A percentile compares a stretch with the other conserved stretches of the same genome.
These are phyloP conservation scores for Scedosporium apiospermum DNA, from an alignment of 2,329 filamentous ascomycete species.

Conservation along the genomic window DNA sequence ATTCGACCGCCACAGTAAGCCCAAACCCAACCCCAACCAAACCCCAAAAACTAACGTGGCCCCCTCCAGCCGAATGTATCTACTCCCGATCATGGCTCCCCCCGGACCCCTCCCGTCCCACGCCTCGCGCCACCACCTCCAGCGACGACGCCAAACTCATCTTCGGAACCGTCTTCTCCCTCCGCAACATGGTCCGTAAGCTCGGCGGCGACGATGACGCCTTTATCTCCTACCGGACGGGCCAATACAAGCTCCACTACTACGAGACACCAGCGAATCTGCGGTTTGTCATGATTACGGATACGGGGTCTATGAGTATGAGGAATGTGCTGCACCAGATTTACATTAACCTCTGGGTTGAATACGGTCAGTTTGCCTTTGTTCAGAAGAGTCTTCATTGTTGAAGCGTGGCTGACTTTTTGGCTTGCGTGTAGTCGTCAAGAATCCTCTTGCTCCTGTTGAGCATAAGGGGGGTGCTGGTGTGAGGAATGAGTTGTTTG, in stretches of 20 bases:
- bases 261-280: constrained; percentile 95
- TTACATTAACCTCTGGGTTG: constrained; percentile 95
- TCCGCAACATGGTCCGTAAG: constrained; percentile 95
- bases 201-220: constrained; percentile 88
- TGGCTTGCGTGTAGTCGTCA: constrained; percentile 42
- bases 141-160: constrained; percentile 92
- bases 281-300: constrained; percentile 94
- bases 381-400: background rate
- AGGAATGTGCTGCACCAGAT: constrained; percentile 94
- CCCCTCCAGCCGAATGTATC: constrained; percentile 76
- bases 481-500: constrained; percentile 63
- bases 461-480: constrained; percentile 60
- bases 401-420: constrained; percentile 5
- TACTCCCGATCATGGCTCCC: constrained; percentile 82
- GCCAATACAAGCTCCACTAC: constrained; percentile 96
- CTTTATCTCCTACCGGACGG: constrained; percentile 89
- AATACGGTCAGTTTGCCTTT: constrained; percentile 58
- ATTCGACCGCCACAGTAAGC: constrained; percentile 91
- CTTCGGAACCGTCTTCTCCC: constrained; percentile 91
- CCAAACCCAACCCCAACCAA: constrained; percentile 6
- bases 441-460: constrained; percentile 59
- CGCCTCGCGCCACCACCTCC: constrained; percentile 27
- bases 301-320: constrained; percentile 82
- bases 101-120: constrained; percentile 29
- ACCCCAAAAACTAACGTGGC: background rate